phyloP scores from a whole-genome alignment of 2,329 filamentous ascomycete species.

The Pleomassaria siparia region DNA sequence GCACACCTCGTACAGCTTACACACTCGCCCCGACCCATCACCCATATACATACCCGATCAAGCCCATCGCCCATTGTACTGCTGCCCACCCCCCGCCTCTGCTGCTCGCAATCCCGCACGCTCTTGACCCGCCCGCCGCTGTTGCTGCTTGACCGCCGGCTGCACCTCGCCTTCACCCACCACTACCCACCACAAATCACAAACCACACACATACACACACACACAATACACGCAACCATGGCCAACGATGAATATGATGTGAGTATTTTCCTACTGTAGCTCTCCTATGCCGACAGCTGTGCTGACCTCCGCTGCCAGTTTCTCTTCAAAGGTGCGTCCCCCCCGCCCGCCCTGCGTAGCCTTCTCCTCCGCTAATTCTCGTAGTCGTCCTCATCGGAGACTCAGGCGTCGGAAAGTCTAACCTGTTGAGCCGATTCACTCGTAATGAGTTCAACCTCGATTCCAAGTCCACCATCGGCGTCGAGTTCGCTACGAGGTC shows the following conservation, averaged over 20 bases:
- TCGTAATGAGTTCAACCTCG: constrained; percentile 99
- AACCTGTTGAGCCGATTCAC: constrained; percentile 99
- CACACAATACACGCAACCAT: constrained; percentile 58
- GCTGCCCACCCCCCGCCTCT: constrained; percentile 1
- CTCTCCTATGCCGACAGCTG: constrained; percentile 9
- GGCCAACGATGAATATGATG: constrained; percentile 99
- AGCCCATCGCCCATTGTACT: no score
- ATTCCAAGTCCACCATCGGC: constrained; percentile 99
- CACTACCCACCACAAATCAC: constrained; percentile 12
- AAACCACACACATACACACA: neutral
- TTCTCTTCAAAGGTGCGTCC: constrained; percentile 92
- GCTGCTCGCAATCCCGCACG: constrained; percentile 8
- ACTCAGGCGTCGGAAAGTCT: constrained; percentile 99
- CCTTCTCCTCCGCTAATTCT: constrained; percentile 33
- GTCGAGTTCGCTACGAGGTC: constrained; percentile 98
- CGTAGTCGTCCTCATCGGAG: constrained; percentile 95
- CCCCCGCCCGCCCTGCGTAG: constrained; percentile 13
- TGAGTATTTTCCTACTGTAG: constrained; percentile 55
- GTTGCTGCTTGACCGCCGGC: constrained; percentile 15
- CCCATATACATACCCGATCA: neutral
- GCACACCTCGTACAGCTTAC: no score
- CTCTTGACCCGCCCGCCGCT: constrained; percentile 10
- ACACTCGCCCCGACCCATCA: neutral
- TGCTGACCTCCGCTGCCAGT: constrained; percentile 58
- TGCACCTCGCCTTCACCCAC: constrained; percentile 29